Percentiles rank a stretch among this genome's conserved stretches.
Evolutionary conservation across 495 filamentous ascomycete species (phyloP).

Genomic region (Astrothelium macrocarpum): DNA sequence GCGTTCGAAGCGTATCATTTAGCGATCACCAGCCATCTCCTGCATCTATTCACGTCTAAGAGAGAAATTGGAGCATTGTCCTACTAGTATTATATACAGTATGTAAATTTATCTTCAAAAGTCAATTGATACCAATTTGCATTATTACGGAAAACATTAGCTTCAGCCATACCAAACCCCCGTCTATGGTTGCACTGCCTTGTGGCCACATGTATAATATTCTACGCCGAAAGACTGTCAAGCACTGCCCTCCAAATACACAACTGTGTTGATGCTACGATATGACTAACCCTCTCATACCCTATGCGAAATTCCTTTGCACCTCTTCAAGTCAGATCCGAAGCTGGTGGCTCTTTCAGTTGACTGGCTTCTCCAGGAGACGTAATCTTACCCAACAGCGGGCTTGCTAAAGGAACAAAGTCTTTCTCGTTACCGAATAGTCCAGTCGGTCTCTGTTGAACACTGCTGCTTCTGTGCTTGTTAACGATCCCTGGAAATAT

Average conservation of each 20-base stretch:
- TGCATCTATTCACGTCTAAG: neutral
- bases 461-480: slow-evolving; percentile 20
- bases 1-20: neutral
- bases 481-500: slow-evolving; percentile 34
- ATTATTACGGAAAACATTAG: neutral
- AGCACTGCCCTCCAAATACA: too few species aligned
- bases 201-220: too few species aligned
- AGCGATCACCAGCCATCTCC: neutral
- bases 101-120: neutral
- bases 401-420: neutral
- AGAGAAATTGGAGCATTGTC: neutral
- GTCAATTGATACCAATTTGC: neutral
- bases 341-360: neutral
- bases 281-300: neutral
- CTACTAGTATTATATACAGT: neutral
- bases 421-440: neutral
- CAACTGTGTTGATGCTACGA: too few species aligned
- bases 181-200: too few species aligned
- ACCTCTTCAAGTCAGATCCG: neutral
- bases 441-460: neutral
- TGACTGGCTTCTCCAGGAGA: neutral
- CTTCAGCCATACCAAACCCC: too few species aligned
- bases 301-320: neutral
- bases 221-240: too few species aligned
- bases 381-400: neutral